Base-by-base conservation (phyloP, 106 monocot species). In the Triglochin maritima region DNA sequence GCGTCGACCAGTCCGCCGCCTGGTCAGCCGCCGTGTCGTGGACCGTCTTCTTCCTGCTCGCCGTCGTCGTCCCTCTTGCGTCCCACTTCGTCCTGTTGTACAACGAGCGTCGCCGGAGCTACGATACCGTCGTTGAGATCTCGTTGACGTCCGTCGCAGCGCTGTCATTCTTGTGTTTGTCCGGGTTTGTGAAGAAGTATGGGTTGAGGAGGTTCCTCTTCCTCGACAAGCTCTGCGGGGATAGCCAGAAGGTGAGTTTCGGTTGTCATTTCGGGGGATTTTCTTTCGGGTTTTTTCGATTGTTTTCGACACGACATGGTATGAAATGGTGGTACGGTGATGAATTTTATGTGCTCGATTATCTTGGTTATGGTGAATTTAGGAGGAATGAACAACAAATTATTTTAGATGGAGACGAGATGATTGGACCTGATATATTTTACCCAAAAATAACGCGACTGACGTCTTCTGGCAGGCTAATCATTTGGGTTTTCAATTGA, bases 141-240 rank as follows among this genome's bases (percentile, higher is more conserved):
- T 86, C 94, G 3, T 84, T 94, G 69, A 78, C 86, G 53, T 72
- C 86, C 48, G 93, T 78, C 17, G 64, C 93, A 17, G 63, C 77
- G 15, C 59, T 79, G 16, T 73, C 86, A 17, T 93, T 89, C 79
- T n/a, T 84, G 65, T 77, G 75, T 56, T 84, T 94, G 9, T 84
- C 89, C 63, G 49, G 66, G 6, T 65, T 69, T 49, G 14, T 82
- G 15, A 78, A 80, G 42, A 75, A 67, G 46, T 80, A 78, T 55
- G 93, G 93, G 10, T 80, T 93, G 62, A 78, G 86, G 5, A 74
- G 86, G 13, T 77, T 94, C 64, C 80, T 94, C 47, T 86, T 81
- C 76, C 65, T 89, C 9, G 82, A 94, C 60, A 86, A 82, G 73
- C 76, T 89, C 44, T 63, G 80, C 56, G 67, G 62, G 50, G 89